Percentiles rank a stretch among this genome's conserved stretches.
These are phyloP conservation scores for Aurinia saxatilis DNA, from an alignment of 345 rosid genomes.

Conservation along the genomic window DNA sequence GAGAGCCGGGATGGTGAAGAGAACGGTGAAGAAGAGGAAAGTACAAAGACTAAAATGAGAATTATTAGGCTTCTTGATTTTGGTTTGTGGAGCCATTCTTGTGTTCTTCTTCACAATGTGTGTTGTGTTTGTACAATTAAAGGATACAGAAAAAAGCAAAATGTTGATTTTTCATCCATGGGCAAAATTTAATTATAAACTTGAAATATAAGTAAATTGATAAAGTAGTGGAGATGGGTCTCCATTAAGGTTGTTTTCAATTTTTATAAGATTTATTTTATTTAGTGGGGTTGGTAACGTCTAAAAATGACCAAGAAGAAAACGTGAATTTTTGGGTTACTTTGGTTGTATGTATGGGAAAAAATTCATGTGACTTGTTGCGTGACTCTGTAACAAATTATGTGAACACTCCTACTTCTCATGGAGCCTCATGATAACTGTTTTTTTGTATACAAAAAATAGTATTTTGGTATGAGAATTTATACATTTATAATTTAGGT, in stretches of 20 bases:
- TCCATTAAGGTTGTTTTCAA: constrained; percentile 15
- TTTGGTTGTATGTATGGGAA: constrained; percentile 7
- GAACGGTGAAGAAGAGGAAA: constrained; percentile 64
- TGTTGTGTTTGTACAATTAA: background rate
- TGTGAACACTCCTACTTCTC: constrained; percentile 5
- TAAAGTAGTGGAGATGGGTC: constrained; percentile 28
- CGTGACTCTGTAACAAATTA: constrained; percentile 6
- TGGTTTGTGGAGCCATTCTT: constrained; percentile 54
- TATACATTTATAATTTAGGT: constrained; percentile 1
- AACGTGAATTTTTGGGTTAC: constrained; percentile 20
- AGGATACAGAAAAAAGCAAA: constrained; percentile 14
- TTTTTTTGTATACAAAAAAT: too few relatives aligned
- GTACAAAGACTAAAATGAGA: constrained; percentile 43
- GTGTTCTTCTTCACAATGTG: constrained; percentile 7
- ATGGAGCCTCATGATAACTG: too few relatives aligned
- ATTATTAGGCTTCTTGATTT: constrained; percentile 41
- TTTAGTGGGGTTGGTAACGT: constrained; percentile 32
- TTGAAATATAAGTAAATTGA: constrained; percentile 23
- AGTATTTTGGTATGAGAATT: background rate
- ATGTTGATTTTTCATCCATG: constrained; percentile 5
- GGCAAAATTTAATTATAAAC: constrained; percentile 6
- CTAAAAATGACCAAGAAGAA: constrained; percentile 19
- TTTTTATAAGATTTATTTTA: too few relatives aligned
- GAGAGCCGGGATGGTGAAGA: too few relatives aligned
- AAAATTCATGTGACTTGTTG: constrained; percentile 36